Evolutionary conservation across 1,139 yeast genomes (phyloP).

Genomic region (Candida gigantensis): DNA sequence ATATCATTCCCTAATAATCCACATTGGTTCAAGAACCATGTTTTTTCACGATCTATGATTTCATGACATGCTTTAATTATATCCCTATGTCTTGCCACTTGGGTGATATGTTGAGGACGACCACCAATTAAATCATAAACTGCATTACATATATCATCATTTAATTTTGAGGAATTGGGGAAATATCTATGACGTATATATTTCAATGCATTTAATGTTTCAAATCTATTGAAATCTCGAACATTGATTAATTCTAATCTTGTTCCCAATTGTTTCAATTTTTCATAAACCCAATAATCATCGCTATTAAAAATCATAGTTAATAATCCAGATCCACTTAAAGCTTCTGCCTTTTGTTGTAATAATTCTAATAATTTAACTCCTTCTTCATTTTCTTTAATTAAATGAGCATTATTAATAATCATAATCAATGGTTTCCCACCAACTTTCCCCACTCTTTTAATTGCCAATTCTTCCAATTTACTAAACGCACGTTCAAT

Average conservation of each 20-base stretch:
- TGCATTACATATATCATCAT: slow-evolving; percentile 46
- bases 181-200: slow-evolving; percentile 51
- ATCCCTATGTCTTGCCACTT: slow-evolving; percentile 68
- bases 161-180: slow-evolving; percentile 28
- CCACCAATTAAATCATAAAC: slow-evolving; percentile 80
- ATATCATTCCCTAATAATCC: slow-evolving; percentile 72
- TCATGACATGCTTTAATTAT: slow-evolving; percentile 65
- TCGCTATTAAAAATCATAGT: slow-evolving; percentile 80
- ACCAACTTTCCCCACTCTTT: slow-evolving; percentile 36
- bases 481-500: slow-evolving; percentile 81
- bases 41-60: slow-evolving; percentile 76
- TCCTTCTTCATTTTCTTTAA: slow-evolving; percentile 74
- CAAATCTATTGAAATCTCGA: slow-evolving; percentile 59
- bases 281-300: slow-evolving; percentile 86
- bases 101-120: slow-evolving; percentile 77
- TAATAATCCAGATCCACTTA: slow-evolving; percentile 75
- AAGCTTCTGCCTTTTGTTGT: slow-evolving; percentile 80
- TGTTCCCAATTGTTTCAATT: slow-evolving; percentile 71
- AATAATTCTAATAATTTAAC: slow-evolving; percentile 68
- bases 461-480: slow-evolving; percentile 70
- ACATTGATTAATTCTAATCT: slow-evolving; percentile 73
- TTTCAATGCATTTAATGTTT: slow-evolving; percentile 58
- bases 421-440: slow-evolving; percentile 69
- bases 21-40: slow-evolving; percentile 85
- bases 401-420: slow-evolving; percentile 74